phyloP scores from a whole-genome alignment of 2,329 filamentous ascomycete species.

The Onygenales sp. region DNA sequence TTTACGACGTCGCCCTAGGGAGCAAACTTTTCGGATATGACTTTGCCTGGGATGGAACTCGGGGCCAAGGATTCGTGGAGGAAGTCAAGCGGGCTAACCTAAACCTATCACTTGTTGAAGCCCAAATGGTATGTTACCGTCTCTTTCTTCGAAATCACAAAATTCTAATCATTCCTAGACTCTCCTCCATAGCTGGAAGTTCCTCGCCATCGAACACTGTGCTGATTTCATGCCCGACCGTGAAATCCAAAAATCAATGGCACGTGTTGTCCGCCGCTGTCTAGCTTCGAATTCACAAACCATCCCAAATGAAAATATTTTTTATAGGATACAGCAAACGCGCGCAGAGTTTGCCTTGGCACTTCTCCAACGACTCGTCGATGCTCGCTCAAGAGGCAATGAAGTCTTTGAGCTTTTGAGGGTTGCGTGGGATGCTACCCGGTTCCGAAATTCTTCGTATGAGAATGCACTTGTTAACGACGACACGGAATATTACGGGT shows the following conservation, averaged over 20 bases:
- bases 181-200: conserved; percentile 82
- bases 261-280: conserved; percentile 67
- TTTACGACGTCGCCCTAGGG: conserved; percentile 71
- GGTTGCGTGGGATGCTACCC: conserved; percentile 53
- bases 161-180: conserved; percentile 38
- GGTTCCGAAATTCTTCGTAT: conserved; percentile 46
- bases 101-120: conserved; percentile 85
- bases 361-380: conserved; percentile 69
- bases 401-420: conserved; percentile 47
- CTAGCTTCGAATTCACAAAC: conserved; percentile 65
- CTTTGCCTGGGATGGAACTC: conserved; percentile 60
- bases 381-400: conserved; percentile 38
- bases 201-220: conserved; percentile 74
- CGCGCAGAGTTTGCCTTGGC: conserved; percentile 74
- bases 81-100: conserved; percentile 83
- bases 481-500: conserved; percentile 66
- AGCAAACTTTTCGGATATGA: conserved; percentile 68
- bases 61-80: conserved; percentile 62
- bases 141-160: background rate
- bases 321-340: conserved; percentile 64
- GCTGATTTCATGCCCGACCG: conserved; percentile 46
- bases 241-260: conserved; percentile 58
- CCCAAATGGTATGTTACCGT: conserved; percentile 62
- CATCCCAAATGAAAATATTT: conserved; percentile 69
- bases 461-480: conserved; percentile 48